phyloP scores from a whole-genome alignment of 768 basidiomycete genomes.

The Panaeolus cyanescens region DNA sequence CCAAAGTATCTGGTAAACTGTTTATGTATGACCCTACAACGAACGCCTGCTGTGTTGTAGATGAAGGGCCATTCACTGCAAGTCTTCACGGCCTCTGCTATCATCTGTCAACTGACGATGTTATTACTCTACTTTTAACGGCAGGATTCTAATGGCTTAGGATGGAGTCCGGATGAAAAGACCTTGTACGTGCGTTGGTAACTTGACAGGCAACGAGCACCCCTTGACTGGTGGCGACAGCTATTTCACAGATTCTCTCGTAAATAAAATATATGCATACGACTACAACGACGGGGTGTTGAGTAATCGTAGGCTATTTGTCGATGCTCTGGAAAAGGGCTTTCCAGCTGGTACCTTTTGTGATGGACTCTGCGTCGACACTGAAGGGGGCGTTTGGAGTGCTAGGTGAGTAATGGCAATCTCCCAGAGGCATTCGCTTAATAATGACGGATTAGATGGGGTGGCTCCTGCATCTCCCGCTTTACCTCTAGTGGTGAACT shows the following conservation, averaged over 20 bases:
- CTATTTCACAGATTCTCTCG: slow-evolving; percentile 70
- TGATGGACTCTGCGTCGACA: slow-evolving; percentile 70
- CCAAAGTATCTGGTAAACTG: slow-evolving; percentile 54
- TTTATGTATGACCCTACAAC: slow-evolving; percentile 59
- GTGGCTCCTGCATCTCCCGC: slow-evolving; percentile 59
- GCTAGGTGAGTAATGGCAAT: slow-evolving; percentile 39
- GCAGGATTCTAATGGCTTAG: slow-evolving; percentile 66
- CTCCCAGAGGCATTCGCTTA: too few species aligned
- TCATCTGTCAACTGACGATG: slow-evolving; percentile 5
- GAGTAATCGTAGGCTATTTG: slow-evolving; percentile 55
- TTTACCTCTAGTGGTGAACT: slow-evolving; percentile 55
- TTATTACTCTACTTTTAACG: slow-evolving; percentile 6
- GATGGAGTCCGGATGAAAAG: slow-evolving; percentile 63
- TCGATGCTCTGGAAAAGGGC: slow-evolving; percentile 58
- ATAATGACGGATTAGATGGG: too few species aligned
- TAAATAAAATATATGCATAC: slow-evolving; percentile 68
- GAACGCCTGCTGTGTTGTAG: slow-evolving; percentile 49
- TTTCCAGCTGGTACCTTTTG: slow-evolving; percentile 52
- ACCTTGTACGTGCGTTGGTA: slow-evolving; percentile 47
- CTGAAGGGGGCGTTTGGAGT: slow-evolving; percentile 66
- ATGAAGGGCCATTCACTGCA: slow-evolving; percentile 70
- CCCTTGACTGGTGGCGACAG: slow-evolving; percentile 31
- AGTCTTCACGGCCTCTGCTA: slow-evolving; percentile 10
- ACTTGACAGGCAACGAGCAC: slow-evolving; percentile 1
- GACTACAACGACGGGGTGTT: slow-evolving; percentile 63